These are phyloP conservation scores for Tieghemiomyces parasiticus DNA, from an alignment of 192 early-diverging fungal genomes.

Conservation along the genomic window DNA sequence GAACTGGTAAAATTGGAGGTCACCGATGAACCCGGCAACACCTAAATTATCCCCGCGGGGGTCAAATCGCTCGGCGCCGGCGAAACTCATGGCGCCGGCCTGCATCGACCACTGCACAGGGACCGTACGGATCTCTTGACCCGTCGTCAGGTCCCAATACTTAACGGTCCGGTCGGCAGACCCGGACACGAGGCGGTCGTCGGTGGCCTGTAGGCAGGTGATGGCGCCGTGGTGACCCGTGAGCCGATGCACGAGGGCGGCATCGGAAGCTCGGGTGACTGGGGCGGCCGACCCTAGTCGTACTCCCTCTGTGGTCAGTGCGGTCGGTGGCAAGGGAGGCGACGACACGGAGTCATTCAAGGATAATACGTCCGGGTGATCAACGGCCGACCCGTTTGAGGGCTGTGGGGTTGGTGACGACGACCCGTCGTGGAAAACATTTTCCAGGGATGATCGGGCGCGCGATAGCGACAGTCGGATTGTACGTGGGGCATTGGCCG, in stretches of 20 bases:
- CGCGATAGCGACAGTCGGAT: conserved; percentile 3
- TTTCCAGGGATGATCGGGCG: conserved; percentile 14
- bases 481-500: neutral
- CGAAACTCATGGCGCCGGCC: neutral
- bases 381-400: conserved; percentile 10
- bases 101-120: conserved; percentile 52
- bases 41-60: conserved; percentile 20
- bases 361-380: conserved; percentile 28
- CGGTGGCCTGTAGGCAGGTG: conserved; percentile 25
- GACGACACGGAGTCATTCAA: conserved; percentile 32
- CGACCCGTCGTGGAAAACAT: neutral
- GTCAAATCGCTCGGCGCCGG: conserved; percentile 1
- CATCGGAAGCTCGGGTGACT: conserved; percentile 19
- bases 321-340: conserved; percentile 27
- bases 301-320: neutral
- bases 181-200: conserved; percentile 35
- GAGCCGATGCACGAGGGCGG: conserved; percentile 22
- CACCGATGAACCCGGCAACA: conserved; percentile 43
- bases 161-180: conserved; percentile 60
- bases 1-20: conserved; percentile 55
- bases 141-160: conserved; percentile 61
- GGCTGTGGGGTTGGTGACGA: neutral
- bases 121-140: conserved; percentile 43
- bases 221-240: conserved; percentile 20
- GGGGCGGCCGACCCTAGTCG: conserved; percentile 4